Evolutionary conservation across 768 basidiomycete genomes (phyloP).

Genomic region (Amanita rimosa): DNA sequence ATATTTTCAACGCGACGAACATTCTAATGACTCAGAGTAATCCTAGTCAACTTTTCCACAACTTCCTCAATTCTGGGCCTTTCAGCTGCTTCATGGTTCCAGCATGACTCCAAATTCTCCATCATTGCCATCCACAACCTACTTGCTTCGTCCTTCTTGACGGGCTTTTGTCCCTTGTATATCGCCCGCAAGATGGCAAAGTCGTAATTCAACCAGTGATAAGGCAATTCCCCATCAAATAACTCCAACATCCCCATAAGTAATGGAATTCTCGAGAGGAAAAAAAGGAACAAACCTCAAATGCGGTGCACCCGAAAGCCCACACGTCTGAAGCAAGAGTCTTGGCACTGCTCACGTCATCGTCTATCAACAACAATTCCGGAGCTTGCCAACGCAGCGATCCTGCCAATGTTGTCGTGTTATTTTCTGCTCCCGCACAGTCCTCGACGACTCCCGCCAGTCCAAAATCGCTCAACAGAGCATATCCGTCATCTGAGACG

Average conservation of each 20-base stretch:
- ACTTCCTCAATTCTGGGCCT: conserved; percentile 9
- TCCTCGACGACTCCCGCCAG: conserved; percentile 20
- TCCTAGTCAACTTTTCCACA: not conserved
- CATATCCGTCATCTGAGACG: conserved; percentile 19
- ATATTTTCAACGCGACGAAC: no score
- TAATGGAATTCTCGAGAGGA: not conserved
- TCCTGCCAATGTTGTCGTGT: conserved; percentile 13
- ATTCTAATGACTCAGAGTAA: not conserved
- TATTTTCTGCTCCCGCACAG: conserved; percentile 13
- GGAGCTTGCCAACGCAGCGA: conserved; percentile 21
- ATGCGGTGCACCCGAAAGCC: conserved; percentile 20
- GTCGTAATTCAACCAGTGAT: conserved; percentile 15
- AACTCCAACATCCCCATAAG: conserved; percentile 9
- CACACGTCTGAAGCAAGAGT: conserved; percentile 18
- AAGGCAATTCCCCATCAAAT: conserved; percentile 17
- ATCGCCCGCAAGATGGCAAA: conserved; percentile 16
- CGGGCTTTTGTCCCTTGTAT: conserved; percentile 10
- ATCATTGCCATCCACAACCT: not conserved
- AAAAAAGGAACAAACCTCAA: conserved; percentile 14
- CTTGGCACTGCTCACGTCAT: conserved; percentile 1
- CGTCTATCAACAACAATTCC: conserved; percentile 14
- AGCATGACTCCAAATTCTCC: conserved; percentile 11
- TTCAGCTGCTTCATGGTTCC: conserved; percentile 9
- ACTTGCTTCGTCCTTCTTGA: conserved; percentile 5
- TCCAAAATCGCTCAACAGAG: conserved; percentile 22